Conservation (phyloP, 208 protist species). For the Crithidia thermophila region DNA sequence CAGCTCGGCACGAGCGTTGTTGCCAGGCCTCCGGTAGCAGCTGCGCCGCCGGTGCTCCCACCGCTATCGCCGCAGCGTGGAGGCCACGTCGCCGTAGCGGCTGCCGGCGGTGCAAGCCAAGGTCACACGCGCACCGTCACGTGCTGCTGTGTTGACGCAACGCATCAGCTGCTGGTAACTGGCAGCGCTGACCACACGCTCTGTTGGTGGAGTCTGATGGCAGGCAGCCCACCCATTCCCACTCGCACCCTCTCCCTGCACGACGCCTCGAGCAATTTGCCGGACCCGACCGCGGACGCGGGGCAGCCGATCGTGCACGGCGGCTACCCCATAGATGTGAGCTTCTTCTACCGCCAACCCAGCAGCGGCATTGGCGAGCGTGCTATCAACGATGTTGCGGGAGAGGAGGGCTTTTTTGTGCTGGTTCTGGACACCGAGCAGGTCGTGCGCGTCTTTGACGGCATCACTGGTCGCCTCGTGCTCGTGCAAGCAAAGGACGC, state of each 20-base stretch:
- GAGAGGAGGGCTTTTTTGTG: conserved; percentile 43
- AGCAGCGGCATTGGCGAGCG: background rate
- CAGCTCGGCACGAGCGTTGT: conserved; percentile 48
- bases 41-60: background rate
- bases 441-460: conserved; percentile 75
- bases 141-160: conserved; percentile 58
- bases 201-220: conserved; percentile 61
- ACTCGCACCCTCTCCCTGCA: conserved; percentile 64
- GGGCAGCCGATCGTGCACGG: conserved; percentile 26
- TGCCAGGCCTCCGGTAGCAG: background rate
- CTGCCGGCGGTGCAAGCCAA: background rate
- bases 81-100: background rate
- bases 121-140: conserved; percentile 75
- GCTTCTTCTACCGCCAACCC: conserved; percentile 52
- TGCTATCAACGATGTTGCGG: background rate
- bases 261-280: conserved; percentile 9
- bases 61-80: background rate
- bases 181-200: conserved; percentile 76
- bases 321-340: conserved; percentile 78
- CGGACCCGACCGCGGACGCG: background rate
- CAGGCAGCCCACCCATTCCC: conserved; percentile 25
- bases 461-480: conserved; percentile 46
- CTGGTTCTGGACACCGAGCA: conserved; percentile 79
- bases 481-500: conserved; percentile 16
- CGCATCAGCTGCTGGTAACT: conserved; percentile 60